Conservation (phyloP, 176 grass and related monocot genomes). For the Oryza glaberrima region DNA sequence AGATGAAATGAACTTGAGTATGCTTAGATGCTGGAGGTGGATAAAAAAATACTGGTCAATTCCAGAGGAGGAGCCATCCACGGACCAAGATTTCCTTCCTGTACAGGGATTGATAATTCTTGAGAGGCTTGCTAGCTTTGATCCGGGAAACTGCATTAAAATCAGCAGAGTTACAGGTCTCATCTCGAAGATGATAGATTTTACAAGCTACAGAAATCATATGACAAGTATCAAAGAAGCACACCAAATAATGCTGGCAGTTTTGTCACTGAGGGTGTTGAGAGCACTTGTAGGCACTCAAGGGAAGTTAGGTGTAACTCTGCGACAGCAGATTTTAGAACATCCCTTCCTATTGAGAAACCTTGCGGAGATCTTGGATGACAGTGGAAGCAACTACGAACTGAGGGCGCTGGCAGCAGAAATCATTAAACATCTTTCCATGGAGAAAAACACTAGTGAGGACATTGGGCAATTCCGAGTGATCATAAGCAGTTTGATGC, state of each 20-base stretch:
- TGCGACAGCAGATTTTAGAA: background rate
- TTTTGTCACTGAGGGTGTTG: conserved; percentile 8
- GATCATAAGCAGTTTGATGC: background rate
- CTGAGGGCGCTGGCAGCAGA: background rate
- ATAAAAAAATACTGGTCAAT: background rate
- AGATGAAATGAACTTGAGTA: background rate
- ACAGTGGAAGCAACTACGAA: background rate
- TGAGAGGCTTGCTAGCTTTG: background rate
- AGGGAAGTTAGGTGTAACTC: background rate
- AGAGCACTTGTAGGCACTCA: background rate
- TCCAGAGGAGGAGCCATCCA: background rate
- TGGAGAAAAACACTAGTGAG: background rate
- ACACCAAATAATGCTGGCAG: background rate
- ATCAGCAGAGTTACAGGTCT: background rate
- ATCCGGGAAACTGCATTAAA: background rate
- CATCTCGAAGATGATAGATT: conserved; percentile 24
- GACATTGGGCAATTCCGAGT: background rate
- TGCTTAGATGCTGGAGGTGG: background rate
- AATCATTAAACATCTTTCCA: conserved; percentile 3
- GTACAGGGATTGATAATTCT: background rate
- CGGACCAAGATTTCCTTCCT: background rate
- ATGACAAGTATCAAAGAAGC: background rate
- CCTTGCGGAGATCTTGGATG: background rate
- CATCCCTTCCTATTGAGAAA: background rate
- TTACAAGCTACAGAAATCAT: background rate